Evolutionary conservation across 129 eudicot genomes (phyloP).

Genomic region (Glebionis coronaria): DNA sequence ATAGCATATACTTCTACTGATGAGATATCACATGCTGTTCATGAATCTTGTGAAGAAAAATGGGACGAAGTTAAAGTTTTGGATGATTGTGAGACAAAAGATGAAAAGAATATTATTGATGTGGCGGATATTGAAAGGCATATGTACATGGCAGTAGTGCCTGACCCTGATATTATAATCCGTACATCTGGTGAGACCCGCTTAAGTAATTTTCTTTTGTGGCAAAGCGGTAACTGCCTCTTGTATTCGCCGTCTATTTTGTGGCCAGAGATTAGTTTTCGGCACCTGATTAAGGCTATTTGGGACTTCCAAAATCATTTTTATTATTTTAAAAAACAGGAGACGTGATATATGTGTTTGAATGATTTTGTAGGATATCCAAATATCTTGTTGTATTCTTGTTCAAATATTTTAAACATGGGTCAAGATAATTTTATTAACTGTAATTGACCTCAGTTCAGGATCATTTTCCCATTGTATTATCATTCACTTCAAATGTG

Average conservation of each 20-base stretch:
- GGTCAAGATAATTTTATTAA: background rate
- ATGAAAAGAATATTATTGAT: background rate
- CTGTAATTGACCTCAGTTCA: background rate
- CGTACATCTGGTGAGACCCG: no score
- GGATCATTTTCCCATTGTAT: background rate
- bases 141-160: background rate
- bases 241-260: background rate
- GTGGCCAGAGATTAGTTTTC: background rate
- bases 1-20: background rate
- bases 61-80: background rate
- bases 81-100: background rate
- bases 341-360: conserved; percentile 8
- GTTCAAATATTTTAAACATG: conserved; percentile 14
- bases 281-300: background rate
- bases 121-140: background rate
- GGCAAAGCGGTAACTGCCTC: background rate
- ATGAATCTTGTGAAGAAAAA: background rate
- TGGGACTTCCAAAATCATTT: background rate
- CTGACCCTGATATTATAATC: no score
- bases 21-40: background rate
- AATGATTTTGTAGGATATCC: conserved; percentile 15
- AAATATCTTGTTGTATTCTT: conserved; percentile 21
- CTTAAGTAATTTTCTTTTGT: no score
- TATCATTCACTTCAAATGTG: background rate
- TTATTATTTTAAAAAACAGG: conserved; percentile 29